Evolutionary conservation across 2,329 filamentous ascomycete species (phyloP).

Genomic region (Fusarium compactum): DNA sequence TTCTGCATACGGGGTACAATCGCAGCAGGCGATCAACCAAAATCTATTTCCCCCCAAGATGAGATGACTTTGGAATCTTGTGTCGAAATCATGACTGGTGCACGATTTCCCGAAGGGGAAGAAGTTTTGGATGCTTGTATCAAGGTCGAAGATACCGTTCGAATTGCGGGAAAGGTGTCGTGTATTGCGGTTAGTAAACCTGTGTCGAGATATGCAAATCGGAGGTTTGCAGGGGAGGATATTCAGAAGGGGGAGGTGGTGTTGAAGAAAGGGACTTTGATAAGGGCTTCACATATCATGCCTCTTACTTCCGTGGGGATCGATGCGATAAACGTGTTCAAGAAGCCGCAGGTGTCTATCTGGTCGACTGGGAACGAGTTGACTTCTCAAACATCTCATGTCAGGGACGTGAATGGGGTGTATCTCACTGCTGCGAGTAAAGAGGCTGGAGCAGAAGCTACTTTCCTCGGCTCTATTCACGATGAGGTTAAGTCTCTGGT

Average conservation of each 20-base stretch:
- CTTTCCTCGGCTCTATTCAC: not conserved
- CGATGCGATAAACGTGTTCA: rapidly evolving
- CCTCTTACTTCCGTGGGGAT: not conserved
- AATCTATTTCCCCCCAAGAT: rapidly evolving
- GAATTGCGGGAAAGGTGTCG: rapidly evolving
- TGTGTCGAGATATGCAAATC: not conserved
- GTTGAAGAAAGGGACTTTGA: not conserved
- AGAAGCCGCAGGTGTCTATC: not conserved
- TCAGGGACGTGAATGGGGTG: not conserved
- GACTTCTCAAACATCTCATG: not conserved
- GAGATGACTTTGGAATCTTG: not conserved
- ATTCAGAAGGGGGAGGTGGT: not conserved
- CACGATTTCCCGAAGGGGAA: not conserved
- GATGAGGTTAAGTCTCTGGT: not conserved
- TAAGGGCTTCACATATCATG: not conserved
- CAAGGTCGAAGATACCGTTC: not conserved
- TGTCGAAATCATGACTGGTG: not conserved
- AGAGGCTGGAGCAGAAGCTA: not conserved
- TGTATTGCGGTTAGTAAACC: not conserved
- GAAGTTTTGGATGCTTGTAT: not conserved
- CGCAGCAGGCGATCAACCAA: not conserved
- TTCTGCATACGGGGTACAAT: not conserved
- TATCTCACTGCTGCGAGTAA: not conserved
- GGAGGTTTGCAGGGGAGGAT: not conserved
- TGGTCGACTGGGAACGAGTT: slow-evolving; percentile 1